phyloP scores from a whole-genome alignment of 768 basidiomycete species.

The Royoungia palumana region DNA sequence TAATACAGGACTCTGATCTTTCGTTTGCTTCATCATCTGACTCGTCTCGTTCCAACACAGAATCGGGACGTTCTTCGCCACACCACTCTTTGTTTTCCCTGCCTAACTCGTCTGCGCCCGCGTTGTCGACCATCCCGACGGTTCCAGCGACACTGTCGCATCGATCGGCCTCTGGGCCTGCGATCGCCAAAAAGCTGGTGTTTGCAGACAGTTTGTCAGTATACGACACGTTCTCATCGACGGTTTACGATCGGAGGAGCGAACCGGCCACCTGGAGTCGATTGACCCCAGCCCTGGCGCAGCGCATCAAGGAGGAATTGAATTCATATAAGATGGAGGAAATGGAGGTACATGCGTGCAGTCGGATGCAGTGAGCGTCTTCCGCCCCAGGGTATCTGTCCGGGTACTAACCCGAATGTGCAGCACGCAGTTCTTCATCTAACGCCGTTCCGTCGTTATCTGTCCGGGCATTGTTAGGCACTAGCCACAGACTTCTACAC shows the following conservation, averaged over 20 bases:
- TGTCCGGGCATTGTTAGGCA: constrained; percentile 26
- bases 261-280: constrained; percentile 98
- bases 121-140: constrained; percentile 58
- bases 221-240: constrained; percentile 92
- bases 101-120: constrained; percentile 88
- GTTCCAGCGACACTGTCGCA: constrained; percentile 55
- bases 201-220: constrained; percentile 93
- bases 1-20: constrained; percentile 43
- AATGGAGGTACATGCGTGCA: constrained; percentile 96
- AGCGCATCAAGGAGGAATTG: constrained; percentile 96
- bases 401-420: neutral
- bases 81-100: constrained; percentile 64
- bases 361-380: constrained; percentile 78
- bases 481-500: constrained; percentile 28
- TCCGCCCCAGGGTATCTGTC: neutral
- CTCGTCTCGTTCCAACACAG: constrained; percentile 35
- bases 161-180: constrained; percentile 70
- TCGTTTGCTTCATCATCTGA: constrained; percentile 47
- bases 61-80: constrained; percentile 34
- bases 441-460: constrained; percentile 34
- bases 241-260: constrained; percentile 90
- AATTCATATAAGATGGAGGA: constrained; percentile 99
- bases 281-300: constrained; percentile 89
- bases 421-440: constrained; percentile 90
- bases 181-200: constrained; percentile 71